Base-by-base conservation (phyloP, 176 grass and related monocot species). In the Oryza coarctata region DNA sequence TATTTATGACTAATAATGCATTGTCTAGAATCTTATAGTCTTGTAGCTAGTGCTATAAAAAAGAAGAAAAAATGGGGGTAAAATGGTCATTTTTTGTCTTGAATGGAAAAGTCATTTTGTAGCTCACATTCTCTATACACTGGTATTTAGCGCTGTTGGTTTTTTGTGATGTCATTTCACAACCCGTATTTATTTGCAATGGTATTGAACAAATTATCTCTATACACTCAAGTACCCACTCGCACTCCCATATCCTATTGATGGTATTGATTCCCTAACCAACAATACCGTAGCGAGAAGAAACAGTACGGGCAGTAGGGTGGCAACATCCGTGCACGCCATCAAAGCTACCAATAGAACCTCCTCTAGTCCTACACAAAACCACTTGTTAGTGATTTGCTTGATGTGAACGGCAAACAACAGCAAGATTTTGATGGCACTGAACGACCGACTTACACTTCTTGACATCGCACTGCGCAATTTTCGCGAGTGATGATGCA, bases 361-460 rank as follows among this genome's bases (percentile, higher is more conserved):
- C n/a, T 13, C 55, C 52, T 23, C 52, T 23, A 22, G 52, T 58
- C 52, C 49, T 49, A 55, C 15, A 22, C 49, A 55, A 22, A 22
- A 22, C 15, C 47, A 28, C 20, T 28, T 27, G 4, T 10, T 52
- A 2, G 47, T 7, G 6, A 4, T 7, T 50, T 22, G 70, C 44
- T 52, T 52, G 71, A n/a, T n/a, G 71, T 33, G 44, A 55, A 74
- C 44, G 28, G 44, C 9, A 74, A 74, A 52, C 71, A 55, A 33
- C 44, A 33, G 0, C 17, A 4, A 49, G 17, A 73, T 74, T 9
- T 50, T 50, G 71, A 73, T 73, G 27, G 71, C 71, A 31, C 3
- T 23, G 7, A 44, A 28, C 43, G 7, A 17, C 9, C 43, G 43
- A 50, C 41, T 22, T n/a, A 25, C 55, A 25, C 55, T 58, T 60